phyloP scores from a whole-genome alignment of 768 basidiomycete species.

The Mycena polygramma region DNA sequence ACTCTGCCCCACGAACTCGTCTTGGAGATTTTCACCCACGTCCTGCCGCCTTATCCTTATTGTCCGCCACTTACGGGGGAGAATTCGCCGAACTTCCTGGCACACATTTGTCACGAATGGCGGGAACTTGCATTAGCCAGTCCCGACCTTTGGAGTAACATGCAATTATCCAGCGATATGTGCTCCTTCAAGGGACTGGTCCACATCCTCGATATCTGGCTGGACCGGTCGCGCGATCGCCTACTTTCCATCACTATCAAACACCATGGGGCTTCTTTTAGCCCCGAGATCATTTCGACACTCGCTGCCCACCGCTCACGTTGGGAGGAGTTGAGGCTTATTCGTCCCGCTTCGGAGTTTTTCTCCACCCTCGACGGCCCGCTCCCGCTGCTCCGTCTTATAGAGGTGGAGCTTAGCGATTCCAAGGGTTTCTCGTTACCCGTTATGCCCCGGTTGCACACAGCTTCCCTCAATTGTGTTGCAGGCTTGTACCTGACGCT shows the following conservation, averaged over 20 bases:
- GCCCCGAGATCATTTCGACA: background rate
- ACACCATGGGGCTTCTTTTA: background rate
- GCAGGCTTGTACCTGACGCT: background rate
- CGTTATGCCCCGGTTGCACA: no score
- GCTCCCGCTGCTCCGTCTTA: background rate
- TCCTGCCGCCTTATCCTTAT: background rate
- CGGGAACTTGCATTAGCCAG: conserved; percentile 1
- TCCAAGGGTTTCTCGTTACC: background rate
- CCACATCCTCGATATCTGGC: background rate
- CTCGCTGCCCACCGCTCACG: background rate
- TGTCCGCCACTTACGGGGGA: background rate
- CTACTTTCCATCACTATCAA: background rate
- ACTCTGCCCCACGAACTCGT: conserved; percentile 8
- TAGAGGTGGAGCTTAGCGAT: background rate
- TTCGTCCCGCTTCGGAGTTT: background rate
- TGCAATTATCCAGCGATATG: background rate
- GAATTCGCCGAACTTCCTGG: background rate
- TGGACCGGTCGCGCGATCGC: background rate
- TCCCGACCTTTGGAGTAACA: background rate
- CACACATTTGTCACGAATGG: background rate
- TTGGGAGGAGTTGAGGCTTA: background rate
- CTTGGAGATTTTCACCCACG: background rate
- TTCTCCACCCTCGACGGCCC: background rate
- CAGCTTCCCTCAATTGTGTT: background rate
- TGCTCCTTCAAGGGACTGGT: background rate